Conservation (phyloP, 2,329 filamentous ascomycete genomes). For the Escovopsis weberi region DNA sequence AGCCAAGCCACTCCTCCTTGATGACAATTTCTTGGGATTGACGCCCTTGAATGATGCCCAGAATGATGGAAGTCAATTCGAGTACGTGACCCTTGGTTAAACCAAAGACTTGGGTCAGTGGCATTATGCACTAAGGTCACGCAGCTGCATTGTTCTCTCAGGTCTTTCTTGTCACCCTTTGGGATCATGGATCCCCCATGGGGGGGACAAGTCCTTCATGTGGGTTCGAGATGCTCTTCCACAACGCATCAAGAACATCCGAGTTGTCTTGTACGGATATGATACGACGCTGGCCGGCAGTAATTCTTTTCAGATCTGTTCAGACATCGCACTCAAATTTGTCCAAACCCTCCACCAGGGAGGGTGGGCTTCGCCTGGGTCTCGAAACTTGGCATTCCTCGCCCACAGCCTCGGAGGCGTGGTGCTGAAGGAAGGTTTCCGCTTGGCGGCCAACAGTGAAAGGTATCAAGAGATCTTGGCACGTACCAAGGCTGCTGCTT, state of each 20-base stretch:
- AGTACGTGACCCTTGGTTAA: background rate
- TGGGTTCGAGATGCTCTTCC: constrained; percentile 6
- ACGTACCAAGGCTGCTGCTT: background rate
- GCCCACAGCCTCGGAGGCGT: constrained; percentile 3
- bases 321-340: background rate
- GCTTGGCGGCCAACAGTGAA: background rate
- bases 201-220: constrained; percentile 3
- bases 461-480: background rate
- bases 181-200: constrained; percentile 5
- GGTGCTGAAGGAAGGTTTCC: background rate
- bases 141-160: constrained; percentile 4
- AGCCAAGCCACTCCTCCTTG: background rate
- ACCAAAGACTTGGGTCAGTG: background rate
- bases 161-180: constrained; percentile 5
- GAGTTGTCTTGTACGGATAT: constrained; percentile 5
- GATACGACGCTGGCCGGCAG: background rate
- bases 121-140: background rate
- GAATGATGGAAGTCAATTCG: background rate
- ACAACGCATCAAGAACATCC: background rate
- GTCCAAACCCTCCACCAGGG: background rate
- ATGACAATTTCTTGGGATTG: background rate
- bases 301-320: background rate
- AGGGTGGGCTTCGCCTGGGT: background rate
- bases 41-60: constrained; percentile 1
- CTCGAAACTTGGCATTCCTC: background rate